Evolutionary conservation across 306 rosid genomes (phyloP).

Genomic region (Geum urbanum): DNA sequence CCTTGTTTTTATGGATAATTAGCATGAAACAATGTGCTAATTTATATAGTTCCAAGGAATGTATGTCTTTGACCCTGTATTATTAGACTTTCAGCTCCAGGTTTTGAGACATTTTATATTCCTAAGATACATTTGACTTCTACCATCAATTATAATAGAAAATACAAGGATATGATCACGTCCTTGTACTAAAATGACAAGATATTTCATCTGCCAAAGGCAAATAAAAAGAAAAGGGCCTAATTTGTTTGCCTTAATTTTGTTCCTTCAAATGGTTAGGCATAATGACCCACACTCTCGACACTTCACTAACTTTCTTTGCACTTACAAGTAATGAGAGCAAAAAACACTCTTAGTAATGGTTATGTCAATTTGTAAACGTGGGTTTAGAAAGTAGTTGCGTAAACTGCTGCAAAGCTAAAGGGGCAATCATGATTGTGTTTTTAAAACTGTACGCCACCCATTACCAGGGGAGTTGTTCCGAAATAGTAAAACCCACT

Average conservation of each 20-base stretch:
- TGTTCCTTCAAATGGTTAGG: conserved; percentile 41
- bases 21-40: neutral
- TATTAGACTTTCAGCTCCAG: neutral
- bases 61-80: neutral
- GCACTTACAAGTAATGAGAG: conserved; percentile 42
- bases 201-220: conserved; percentile 1
- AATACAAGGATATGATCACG: too few species aligned
- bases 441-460: neutral
- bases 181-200: too few species aligned
- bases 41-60: neutral
- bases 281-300: conserved; percentile 34
- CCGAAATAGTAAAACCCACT: conserved; percentile 1
- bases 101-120: neutral
- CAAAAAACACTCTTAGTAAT: conserved; percentile 31
- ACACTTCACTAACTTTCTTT: conserved; percentile 27
- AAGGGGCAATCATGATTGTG: conserved; percentile 22
- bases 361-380: conserved; percentile 43
- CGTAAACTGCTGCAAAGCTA: conserved; percentile 28
- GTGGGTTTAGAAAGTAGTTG: conserved; percentile 33
- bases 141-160: neutral
- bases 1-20: neutral
- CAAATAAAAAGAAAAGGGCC: neutral
- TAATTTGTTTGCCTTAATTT: conserved; percentile 1
- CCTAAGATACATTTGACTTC: neutral
- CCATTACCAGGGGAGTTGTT: neutral